These are phyloP conservation scores for Saccharomyces mikatae DNA, from an alignment of 805 yeast genomes.

Conservation along the genomic window DNA sequence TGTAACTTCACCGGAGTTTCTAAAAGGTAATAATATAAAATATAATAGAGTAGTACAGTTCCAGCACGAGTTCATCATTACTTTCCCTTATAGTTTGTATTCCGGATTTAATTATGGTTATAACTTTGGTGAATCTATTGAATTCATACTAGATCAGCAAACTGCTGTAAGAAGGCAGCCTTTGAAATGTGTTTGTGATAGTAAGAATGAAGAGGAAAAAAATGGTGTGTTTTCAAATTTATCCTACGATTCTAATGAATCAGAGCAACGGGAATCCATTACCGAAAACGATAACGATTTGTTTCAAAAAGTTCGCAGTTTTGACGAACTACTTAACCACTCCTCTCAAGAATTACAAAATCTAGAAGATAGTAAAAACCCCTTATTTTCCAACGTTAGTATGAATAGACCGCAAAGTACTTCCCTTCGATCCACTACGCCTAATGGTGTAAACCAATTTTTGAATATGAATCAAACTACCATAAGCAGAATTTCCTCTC, in stretches of 20 bases:
- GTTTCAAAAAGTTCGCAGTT: constrained; percentile 12
- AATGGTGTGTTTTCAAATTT: neutral
- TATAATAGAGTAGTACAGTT: constrained; percentile 62
- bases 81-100: constrained; percentile 83
- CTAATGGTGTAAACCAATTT: constrained; percentile 9
- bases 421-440: constrained; percentile 20
- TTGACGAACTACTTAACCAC: constrained; percentile 22
- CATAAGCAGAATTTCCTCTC: constrained; percentile 20
- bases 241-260: neutral
- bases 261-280: neutral
- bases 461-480: constrained; percentile 14
- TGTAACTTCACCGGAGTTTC: constrained; percentile 56
- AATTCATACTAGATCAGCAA: constrained; percentile 15
- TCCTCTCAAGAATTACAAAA: constrained; percentile 25
- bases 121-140: constrained; percentile 79
- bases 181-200: neutral
- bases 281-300: neutral
- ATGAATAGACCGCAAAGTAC: constrained; percentile 15
- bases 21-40: constrained; percentile 47
- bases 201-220: neutral
- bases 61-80: constrained; percentile 68
- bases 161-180: neutral
- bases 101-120: constrained; percentile 81
- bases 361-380: constrained; percentile 16
- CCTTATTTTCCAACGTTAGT: constrained; percentile 3